Evolutionary conservation across 2,329 filamentous ascomycete genomes (phyloP).

Genomic region (Stagonosporopsis cucurbitacearum): DNA sequence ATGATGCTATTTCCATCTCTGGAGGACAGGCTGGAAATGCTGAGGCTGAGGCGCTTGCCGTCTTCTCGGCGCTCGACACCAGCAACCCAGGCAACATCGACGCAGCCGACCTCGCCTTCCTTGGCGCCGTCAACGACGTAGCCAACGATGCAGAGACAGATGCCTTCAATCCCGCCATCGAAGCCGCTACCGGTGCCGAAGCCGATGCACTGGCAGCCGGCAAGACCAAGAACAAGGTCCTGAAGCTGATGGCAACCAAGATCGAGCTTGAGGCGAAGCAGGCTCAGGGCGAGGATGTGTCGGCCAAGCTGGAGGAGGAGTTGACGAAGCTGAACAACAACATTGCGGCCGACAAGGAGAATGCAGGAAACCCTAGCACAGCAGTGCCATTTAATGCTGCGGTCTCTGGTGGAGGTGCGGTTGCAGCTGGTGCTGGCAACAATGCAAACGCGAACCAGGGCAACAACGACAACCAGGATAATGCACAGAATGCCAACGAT

Average conservation of each 20-base stretch:
- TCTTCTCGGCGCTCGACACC: slow-evolving; percentile 61
- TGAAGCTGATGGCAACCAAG: slow-evolving; percentile 63
- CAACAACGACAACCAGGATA: background rate
- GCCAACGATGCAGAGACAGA: slow-evolving; percentile 63
- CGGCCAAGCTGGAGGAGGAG: slow-evolving; percentile 55
- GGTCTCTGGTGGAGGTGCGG: slow-evolving; percentile 31
- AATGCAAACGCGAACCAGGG: background rate
- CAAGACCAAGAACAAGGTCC: slow-evolving; percentile 68
- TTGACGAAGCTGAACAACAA: slow-evolving; percentile 62
- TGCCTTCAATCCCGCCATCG: slow-evolving; percentile 62
- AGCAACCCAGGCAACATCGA: slow-evolving; percentile 57
- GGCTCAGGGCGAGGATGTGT: slow-evolving; percentile 59
- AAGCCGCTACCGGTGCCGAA: slow-evolving; percentile 53
- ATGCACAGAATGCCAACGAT: background rate
- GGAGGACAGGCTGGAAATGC: slow-evolving; percentile 61
- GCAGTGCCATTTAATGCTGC: slow-evolving; percentile 38
- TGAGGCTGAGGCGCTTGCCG: slow-evolving; percentile 60
- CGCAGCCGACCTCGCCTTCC: slow-evolving; percentile 57
- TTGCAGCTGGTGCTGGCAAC: slow-evolving; percentile 8
- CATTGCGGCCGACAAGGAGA: slow-evolving; percentile 56
- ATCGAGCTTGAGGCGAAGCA: slow-evolving; percentile 59
- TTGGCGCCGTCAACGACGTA: slow-evolving; percentile 60
- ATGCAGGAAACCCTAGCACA: slow-evolving; percentile 55
- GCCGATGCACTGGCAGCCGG: slow-evolving; percentile 57
- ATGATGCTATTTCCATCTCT: slow-evolving; percentile 57